Conservation (phyloP, 345 rosid species). For the Populus simonii region DNA sequence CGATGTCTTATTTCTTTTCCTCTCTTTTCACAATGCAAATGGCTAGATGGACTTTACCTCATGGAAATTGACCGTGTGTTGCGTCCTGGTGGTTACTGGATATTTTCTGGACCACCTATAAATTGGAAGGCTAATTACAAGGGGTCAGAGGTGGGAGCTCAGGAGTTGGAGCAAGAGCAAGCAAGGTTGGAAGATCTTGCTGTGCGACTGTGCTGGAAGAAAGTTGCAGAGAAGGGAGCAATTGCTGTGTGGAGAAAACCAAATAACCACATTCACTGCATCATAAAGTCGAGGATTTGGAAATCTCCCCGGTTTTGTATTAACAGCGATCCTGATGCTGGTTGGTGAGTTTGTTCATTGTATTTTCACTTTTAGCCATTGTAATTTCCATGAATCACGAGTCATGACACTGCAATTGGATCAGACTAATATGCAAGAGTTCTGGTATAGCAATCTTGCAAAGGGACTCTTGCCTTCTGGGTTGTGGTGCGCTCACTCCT, state of each 20-base stretch:
- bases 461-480: too few relatives aligned
- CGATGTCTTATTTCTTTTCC: not conserved
- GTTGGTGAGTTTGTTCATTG: constrained; percentile 42
- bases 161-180: constrained; percentile 51
- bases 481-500: too few relatives aligned
- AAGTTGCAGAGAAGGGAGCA: constrained; percentile 47
- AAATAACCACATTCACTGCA: constrained; percentile 54
- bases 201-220: constrained; percentile 62
- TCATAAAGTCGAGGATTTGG: constrained; percentile 28
- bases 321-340: constrained; percentile 41
- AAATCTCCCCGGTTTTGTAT: constrained; percentile 44
- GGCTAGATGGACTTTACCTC: constrained; percentile 60
- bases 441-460: too few relatives aligned
- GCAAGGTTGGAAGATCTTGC: constrained; percentile 49
- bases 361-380: not conserved
- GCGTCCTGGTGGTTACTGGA: constrained; percentile 70
- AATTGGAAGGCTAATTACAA: constrained; percentile 39
- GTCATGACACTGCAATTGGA: too few relatives aligned
- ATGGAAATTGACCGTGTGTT: constrained; percentile 69
- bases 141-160: constrained; percentile 41
- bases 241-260: constrained; percentile 70
- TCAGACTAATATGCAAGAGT: too few relatives aligned
- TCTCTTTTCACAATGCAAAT: constrained; percentile 3
- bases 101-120: constrained; percentile 71
- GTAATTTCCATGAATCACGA: not conserved